Conservation (phyloP, 23 red algal species). For the Porphyridium purpureum region DNA sequence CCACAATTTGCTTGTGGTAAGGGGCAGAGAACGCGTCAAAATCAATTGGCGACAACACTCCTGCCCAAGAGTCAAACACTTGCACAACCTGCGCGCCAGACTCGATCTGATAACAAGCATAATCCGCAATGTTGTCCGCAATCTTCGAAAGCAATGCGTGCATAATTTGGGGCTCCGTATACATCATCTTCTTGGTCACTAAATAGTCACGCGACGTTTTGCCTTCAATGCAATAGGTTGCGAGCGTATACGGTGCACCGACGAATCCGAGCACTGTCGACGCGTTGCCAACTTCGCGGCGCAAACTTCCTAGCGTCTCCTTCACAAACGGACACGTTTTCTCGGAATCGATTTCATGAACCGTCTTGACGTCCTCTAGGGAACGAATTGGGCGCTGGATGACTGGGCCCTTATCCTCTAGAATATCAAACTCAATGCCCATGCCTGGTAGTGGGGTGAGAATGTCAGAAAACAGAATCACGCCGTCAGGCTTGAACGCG, state of each 20-base stretch:
- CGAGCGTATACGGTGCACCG: constrained; percentile 83
- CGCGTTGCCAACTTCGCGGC: constrained; percentile 50
- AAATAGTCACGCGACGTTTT: constrained; percentile 52
- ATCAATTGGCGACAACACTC: constrained; percentile 67
- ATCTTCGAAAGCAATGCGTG: constrained; percentile 68
- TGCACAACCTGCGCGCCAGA: constrained; percentile 84
- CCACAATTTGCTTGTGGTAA: constrained; percentile 65
- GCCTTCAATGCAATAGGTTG: constrained; percentile 97
- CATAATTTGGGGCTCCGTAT: constrained; percentile 63
- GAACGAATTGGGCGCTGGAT: constrained; percentile 63
- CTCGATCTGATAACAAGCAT: constrained; percentile 87
- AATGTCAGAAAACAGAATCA: constrained; percentile 98
- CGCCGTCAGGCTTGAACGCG: constrained; percentile 82
- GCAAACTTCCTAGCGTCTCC: constrained; percentile 65
- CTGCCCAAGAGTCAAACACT: constrained; percentile 99
- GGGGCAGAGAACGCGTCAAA: constrained; percentile 89
- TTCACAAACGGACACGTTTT: constrained; percentile 73
- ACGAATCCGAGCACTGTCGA: constrained; percentile 86
- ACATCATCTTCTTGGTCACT: constrained; percentile 86
- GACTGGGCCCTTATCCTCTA: constrained; percentile 81
- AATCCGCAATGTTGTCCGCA: constrained; percentile 87
- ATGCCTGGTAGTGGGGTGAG: constrained; percentile 92
- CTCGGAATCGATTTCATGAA: constrained; percentile 58
- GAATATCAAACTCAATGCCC: constrained; percentile 89
- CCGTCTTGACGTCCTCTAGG: constrained; percentile 46